Percentiles rank a stretch among this genome's conserved stretches.
phyloP scores from a whole-genome alignment of 2,329 filamentous ascomycete species.

The Penicillium digitatum region DNA sequence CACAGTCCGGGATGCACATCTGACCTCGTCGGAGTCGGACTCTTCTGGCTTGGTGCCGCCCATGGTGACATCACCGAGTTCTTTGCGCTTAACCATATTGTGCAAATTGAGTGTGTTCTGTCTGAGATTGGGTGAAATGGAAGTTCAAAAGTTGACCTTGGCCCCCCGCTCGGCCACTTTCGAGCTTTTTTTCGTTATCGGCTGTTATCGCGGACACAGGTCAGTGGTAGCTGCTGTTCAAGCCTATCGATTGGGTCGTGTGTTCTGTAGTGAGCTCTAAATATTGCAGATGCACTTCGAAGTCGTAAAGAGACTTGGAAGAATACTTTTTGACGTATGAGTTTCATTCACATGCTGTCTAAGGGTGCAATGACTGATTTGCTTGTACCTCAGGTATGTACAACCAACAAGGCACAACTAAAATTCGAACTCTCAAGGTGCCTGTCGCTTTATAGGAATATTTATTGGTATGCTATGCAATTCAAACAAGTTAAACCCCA shows the following conservation, averaged over 20 bases:
- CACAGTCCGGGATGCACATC: slow-evolving; percentile 3
- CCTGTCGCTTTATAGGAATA: neutral
- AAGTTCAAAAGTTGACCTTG: slow-evolving; percentile 9
- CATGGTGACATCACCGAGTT: slow-evolving; percentile 46
- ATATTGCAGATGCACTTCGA: neutral
- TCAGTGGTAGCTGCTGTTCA: neutral
- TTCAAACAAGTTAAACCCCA: neutral
- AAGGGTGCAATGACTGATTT: neutral
- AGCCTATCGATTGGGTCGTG: neutral
- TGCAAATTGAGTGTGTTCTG: slow-evolving; percentile 4
- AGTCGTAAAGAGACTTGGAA: neutral
- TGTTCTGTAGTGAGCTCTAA: neutral
- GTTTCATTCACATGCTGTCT: neutral
- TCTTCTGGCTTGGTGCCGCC: slow-evolving; percentile 40
- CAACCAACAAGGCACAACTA: neutral
- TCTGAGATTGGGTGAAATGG: slow-evolving; percentile 1
- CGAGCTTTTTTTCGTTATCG: slow-evolving; percentile 27
- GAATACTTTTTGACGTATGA: neutral
- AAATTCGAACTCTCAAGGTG: accelerated
- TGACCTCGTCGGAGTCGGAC: slow-evolving; percentile 43
- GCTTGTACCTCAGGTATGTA: neutral
- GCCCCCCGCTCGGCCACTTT: slow-evolving; percentile 19
- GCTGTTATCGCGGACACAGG: slow-evolving; percentile 14
- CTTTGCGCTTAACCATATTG: slow-evolving; percentile 50
- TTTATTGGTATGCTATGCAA: too few species aligned